Evolutionary conservation across 1,139 yeast genomes (phyloP).

Genomic region (Nadsonia commutata): DNA sequence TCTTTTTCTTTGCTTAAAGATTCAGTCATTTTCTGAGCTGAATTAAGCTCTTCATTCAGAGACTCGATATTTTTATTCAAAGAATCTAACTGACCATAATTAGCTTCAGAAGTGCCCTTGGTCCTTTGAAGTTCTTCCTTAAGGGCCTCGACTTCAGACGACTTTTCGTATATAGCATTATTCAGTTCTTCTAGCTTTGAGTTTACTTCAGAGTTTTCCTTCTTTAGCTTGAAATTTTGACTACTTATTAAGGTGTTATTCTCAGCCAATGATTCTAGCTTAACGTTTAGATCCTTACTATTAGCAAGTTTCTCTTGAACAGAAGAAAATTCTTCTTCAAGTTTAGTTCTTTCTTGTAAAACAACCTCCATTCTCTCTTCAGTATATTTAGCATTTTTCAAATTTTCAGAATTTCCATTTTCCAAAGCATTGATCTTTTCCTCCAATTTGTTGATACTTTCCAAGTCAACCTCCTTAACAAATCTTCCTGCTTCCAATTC

Average conservation of each 20-base stretch:
- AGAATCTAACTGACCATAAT: not conserved
- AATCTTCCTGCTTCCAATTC: slow-evolving; percentile 8
- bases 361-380: slow-evolving; percentile 5
- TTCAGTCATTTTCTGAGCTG: not conserved
- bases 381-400: slow-evolving; percentile 7
- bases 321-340: slow-evolving; percentile 1
- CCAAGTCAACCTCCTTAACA: slow-evolving; percentile 1
- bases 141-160: slow-evolving; percentile 5
- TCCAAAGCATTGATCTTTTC: slow-evolving; percentile 4
- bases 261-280: slow-evolving; percentile 1
- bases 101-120: slow-evolving; percentile 5
- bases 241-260: not conserved
- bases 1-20: not conserved
- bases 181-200: not conserved
- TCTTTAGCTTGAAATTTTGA: slow-evolving; percentile 1
- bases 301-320: slow-evolving; percentile 8
- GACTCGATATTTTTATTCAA: not conserved
- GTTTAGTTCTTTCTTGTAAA: slow-evolving; percentile 5
- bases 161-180: not conserved
- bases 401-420: not conserved
- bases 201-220: not conserved
- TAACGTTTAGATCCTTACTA: slow-evolving; percentile 2
- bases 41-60: slow-evolving; percentile 4
- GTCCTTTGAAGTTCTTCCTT: slow-evolving; percentile 6
- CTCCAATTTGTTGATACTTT: not conserved